A percentile compares a stretch with the other conserved stretches of the same genome.
phyloP scores from a whole-genome alignment of 2,329 filamentous ascomycete species.

The Aspergillus ochraceus region DNA sequence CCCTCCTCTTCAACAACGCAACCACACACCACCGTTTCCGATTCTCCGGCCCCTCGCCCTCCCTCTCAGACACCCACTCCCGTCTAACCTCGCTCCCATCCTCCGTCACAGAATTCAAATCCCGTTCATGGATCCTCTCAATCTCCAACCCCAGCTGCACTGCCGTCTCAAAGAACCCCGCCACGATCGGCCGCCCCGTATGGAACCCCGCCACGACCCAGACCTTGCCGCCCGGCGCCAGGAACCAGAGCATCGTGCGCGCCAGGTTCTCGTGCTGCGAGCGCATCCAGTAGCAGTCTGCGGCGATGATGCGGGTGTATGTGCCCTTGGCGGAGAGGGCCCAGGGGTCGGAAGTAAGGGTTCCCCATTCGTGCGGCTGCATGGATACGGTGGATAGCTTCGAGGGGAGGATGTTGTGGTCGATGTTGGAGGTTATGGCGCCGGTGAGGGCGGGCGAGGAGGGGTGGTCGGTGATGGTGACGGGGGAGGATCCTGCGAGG shows the following conservation, averaged over 20 bases:
- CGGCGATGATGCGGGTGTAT: constrained; percentile 58
- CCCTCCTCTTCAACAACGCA: constrained; percentile 40
- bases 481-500: constrained; percentile 36
- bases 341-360: constrained; percentile 43
- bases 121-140: constrained; percentile 57
- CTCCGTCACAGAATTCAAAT: constrained; percentile 43
- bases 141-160: constrained; percentile 47
- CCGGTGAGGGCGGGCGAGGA: constrained; percentile 42
- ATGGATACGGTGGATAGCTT: constrained; percentile 31
- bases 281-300: constrained; percentile 63
- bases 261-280: constrained; percentile 57
- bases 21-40: constrained; percentile 60
- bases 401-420: constrained; percentile 35
- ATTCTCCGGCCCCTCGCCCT: constrained; percentile 51
- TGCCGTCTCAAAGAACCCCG: constrained; percentile 55
- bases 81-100: constrained; percentile 45
- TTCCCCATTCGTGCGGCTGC: constrained; percentile 58
- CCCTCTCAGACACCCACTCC: constrained; percentile 45
- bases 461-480: constrained; percentile 55
- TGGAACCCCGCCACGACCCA: constrained; percentile 60
- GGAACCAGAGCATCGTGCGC: constrained; percentile 57
- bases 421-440: constrained; percentile 49
- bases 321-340: constrained; percentile 32
- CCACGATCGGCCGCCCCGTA: constrained; percentile 57
- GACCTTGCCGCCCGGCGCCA: constrained; percentile 43